Conservation (phyloP, 2,329 filamentous ascomycete genomes). For the Sporothrix curviconia region DNA sequence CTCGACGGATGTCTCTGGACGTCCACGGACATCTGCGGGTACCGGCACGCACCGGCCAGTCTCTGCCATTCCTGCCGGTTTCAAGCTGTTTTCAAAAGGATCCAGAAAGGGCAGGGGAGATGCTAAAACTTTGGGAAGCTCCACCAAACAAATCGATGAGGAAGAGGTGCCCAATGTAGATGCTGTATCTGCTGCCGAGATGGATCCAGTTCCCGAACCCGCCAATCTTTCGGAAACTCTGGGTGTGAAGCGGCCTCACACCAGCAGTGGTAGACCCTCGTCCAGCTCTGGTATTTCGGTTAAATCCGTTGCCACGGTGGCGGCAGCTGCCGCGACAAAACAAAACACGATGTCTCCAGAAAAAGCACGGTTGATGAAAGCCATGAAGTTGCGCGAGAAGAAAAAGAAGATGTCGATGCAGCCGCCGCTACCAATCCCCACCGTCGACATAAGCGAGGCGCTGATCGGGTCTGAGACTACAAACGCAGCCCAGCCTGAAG, state of each 20-base stretch:
- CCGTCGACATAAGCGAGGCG: constrained; percentile 23
- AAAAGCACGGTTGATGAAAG: constrained; percentile 89
- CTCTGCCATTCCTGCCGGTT: constrained; percentile 72
- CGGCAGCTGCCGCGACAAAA: constrained; percentile 35
- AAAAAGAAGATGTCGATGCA: constrained; percentile 48
- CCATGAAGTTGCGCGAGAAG: constrained; percentile 81
- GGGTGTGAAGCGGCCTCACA: constrained; percentile 28
- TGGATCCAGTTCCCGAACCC: constrained; percentile 30
- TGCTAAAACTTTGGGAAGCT: constrained; percentile 23
- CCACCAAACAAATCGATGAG: background rate
- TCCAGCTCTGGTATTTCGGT: constrained; percentile 41
- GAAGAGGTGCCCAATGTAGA: background rate
- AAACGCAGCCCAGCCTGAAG: background rate
- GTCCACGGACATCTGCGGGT: constrained; percentile 54
- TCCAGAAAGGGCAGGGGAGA: constrained; percentile 41
- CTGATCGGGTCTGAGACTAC: background rate
- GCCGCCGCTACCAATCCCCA: constrained; percentile 23
- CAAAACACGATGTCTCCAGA: constrained; percentile 67
- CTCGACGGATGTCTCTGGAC: constrained; percentile 58
- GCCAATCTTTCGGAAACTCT: constrained; percentile 24
- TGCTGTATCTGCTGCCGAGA: background rate
- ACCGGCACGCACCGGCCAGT: constrained; percentile 61
- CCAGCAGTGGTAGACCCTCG: constrained; percentile 32
- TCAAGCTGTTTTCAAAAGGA: constrained; percentile 61
- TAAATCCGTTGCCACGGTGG: constrained; percentile 31